Base-by-base conservation (phyloP, 1,284 basidiomycete genomes). In the Farysia itapuensis region DNA sequence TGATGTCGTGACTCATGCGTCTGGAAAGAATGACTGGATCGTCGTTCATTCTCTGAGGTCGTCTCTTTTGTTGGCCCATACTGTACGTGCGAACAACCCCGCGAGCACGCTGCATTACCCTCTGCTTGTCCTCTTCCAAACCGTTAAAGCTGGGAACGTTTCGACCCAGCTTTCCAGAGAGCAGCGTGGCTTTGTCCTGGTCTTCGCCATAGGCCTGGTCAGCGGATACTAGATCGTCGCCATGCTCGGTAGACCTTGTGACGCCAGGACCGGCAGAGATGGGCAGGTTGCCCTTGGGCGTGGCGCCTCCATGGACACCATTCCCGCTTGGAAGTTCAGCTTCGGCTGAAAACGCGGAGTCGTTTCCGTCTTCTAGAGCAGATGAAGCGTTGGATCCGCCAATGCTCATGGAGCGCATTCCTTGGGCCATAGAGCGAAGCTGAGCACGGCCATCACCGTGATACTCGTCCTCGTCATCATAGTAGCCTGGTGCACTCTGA, bases 1-100 rank as follows among this genome's bases (percentile, higher is more conserved):
- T 38, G 61, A 75, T 81, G 35, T 67, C 74, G 41, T 74, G 72
- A 39, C 75, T 77, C 38, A 75, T 52, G 7, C 75, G 61, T n/a
- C 74, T 63, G 4, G 57, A 40, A 8, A 64, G 57, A 16, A 67
- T 67, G 59, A 75, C 66, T 23, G 63, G 59, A 19, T 77, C 74
- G 42, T 74, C 64, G 40, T 70, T 70, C 59, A 69, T 59, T 22
- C 26, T 50, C 14, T 57, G 47, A 5, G 72, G 72, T 3, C 70
- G 40, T 16, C 72, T 63, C 57, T 70, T 73, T 41, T 73, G 70
- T 45, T 74, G 72, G 21, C 61, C 64, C 69, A 74, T 61, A 25
- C 63, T 67, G 48, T 68, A 70, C n/a, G 73, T 74, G 26, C 73
- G 66, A 0, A 63, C 53, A 22, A 74, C 35, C n/a, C 69, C 70